Evolutionary conservation across 2,329 filamentous ascomycete species (phyloP).

Genomic region (Aspergillus novoparasiticus): DNA sequence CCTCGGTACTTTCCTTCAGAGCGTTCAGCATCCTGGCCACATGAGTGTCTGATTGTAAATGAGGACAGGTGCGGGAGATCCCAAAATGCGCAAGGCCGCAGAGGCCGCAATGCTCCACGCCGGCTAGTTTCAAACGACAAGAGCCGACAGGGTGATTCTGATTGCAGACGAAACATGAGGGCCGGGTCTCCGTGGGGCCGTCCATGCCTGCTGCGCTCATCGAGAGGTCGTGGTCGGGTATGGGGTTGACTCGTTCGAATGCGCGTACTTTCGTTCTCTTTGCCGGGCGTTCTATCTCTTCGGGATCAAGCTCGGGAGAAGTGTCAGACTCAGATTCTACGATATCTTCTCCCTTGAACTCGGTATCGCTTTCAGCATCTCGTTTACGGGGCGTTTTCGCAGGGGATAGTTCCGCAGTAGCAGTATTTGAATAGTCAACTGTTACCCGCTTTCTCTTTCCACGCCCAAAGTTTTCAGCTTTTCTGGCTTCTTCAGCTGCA

Average conservation of each 20-base stretch:
- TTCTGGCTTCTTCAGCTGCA: constrained; percentile 72
- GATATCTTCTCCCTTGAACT: constrained; percentile 33
- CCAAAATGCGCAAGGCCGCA: constrained; percentile 67
- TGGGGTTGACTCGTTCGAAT: constrained; percentile 42
- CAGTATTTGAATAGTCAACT: constrained; percentile 35
- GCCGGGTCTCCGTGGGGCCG: constrained; percentile 18
- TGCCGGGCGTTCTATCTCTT: constrained; percentile 24
- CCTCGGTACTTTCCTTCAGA: constrained; percentile 61
- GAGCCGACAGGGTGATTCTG: constrained; percentile 58
- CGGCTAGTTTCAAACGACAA: constrained; percentile 62
- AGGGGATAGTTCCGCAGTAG: constrained; percentile 21
- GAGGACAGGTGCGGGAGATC: constrained; percentile 59
- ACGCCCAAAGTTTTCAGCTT: constrained; percentile 77
- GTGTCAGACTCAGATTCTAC: constrained; percentile 31
- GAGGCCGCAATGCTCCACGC: constrained; percentile 63
- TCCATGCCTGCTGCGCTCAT: constrained; percentile 18
- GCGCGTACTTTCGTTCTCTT: constrained; percentile 32
- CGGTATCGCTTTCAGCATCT: constrained; percentile 32
- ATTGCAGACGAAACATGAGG: constrained; percentile 57
- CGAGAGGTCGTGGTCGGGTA: constrained; percentile 1
- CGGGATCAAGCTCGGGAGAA: constrained; percentile 22
- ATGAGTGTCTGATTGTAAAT: constrained; percentile 64
- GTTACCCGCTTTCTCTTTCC: constrained; percentile 73
- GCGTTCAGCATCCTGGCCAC: constrained; percentile 66
- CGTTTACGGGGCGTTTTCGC: constrained; percentile 23